Evolutionary conservation across 306 rosid genomes (phyloP).

Genomic region (Lotus japonicus): DNA sequence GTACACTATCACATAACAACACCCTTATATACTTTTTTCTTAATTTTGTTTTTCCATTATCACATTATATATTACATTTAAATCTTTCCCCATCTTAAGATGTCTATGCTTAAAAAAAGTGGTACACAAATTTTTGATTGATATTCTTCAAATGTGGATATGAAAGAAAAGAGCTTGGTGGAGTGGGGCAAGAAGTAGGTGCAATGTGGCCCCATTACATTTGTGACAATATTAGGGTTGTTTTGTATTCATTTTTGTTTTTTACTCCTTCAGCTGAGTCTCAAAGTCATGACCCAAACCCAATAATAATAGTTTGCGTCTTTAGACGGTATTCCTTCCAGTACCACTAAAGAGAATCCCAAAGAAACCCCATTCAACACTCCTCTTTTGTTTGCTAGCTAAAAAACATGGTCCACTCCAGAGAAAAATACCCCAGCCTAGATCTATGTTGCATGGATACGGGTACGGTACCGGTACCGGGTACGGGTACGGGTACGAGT

Average conservation of each 20-base stretch:
- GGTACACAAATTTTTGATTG: too few relatives aligned
- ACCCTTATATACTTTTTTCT: too few relatives aligned
- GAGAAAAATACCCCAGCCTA: background rate
- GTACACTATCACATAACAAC: too few relatives aligned
- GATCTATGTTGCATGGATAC: too few relatives aligned
- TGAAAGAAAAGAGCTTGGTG: constrained; percentile 2
- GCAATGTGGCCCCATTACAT: constrained; percentile 23
- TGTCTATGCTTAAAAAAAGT: too few relatives aligned
- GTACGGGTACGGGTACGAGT: too few relatives aligned
- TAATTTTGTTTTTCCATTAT: too few relatives aligned
- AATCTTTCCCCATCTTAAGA: too few relatives aligned
- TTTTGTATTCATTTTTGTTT: background rate
- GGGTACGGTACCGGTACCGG: too few relatives aligned
- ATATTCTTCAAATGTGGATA: constrained; percentile 17
- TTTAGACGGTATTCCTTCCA: constrained; percentile 8
- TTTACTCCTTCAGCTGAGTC: constrained; percentile 14
- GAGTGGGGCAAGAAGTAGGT: constrained; percentile 26
- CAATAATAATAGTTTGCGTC: constrained; percentile 32
- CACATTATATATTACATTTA: too few relatives aligned
- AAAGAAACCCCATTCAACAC: constrained; percentile 15
- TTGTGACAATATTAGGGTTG: constrained; percentile 26
- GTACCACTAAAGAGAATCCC: background rate
- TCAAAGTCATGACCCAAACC: constrained; percentile 13
- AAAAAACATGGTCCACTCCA: constrained; percentile 15
- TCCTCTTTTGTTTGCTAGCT: constrained; percentile 17